Percentiles rank a stretch among this genome's conserved stretches.
Conservation (phyloP, 2,329 filamentous ascomycete species). For the Rasamsonia emersonii region DNA sequence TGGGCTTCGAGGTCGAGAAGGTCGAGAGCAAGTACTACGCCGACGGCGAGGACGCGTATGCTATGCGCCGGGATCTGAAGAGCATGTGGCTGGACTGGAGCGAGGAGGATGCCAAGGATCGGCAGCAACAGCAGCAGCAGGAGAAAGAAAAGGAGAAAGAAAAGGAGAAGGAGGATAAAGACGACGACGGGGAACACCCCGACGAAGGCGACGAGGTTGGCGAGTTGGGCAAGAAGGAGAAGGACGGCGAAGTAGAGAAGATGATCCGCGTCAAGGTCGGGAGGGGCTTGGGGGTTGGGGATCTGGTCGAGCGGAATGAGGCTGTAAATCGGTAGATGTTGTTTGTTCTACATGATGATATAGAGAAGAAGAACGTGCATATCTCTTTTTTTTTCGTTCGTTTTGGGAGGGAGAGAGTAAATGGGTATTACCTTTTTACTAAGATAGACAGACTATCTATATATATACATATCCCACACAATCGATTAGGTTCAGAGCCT, state of each 20-base stretch:
- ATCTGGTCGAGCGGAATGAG: slow-evolving; percentile 44
- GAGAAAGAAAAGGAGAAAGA: slow-evolving; percentile 25
- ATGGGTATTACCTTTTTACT: no score
- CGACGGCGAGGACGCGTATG: slow-evolving; percentile 91
- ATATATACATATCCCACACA: no score
- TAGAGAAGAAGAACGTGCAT: not conserved
- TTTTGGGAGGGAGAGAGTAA: no score
- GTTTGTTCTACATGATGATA: no score
- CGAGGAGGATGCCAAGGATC: slow-evolving; percentile 38
- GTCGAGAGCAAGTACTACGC: slow-evolving; percentile 57
- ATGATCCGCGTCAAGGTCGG: slow-evolving; percentile 84
- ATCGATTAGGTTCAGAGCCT: no score
- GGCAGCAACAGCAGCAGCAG: slow-evolving; percentile 22
- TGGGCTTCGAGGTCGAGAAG: slow-evolving; percentile 81
- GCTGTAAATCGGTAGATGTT: slow-evolving; percentile 9
- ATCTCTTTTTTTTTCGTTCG: slow-evolving; percentile 11
- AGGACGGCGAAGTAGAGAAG: slow-evolving; percentile 42
- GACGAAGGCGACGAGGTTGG: slow-evolving; percentile 67
- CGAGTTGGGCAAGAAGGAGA: slow-evolving; percentile 48
- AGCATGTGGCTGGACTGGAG: slow-evolving; percentile 39
- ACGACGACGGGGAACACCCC: slow-evolving; percentile 15
- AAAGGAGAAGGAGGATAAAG: slow-evolving; percentile 18
- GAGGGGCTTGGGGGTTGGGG: slow-evolving; percentile 65
- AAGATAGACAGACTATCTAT: no score
- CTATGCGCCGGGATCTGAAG: slow-evolving; percentile 79